Conservation (phyloP, 768 basidiomycete genomes). For the Amanita thiersii region DNA sequence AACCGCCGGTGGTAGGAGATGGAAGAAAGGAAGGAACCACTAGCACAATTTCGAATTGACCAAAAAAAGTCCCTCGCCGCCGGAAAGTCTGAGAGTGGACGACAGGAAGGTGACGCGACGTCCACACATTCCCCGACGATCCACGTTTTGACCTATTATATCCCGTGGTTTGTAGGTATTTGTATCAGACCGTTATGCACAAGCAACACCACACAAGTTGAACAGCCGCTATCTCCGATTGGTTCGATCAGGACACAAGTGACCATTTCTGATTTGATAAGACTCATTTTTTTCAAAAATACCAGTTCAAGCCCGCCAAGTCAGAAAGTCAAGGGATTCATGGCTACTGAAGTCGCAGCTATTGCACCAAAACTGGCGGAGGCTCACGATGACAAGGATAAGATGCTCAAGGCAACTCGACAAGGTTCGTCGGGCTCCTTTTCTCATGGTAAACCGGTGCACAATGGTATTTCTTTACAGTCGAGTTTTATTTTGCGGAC, state of each 20-base stretch:
- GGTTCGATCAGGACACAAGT: not conserved
- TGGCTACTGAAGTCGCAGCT: slow-evolving; percentile 2
- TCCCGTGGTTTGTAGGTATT: too few species aligned
- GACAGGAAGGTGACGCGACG: too few species aligned
- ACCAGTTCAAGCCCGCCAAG: not conserved
- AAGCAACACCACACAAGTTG: too few species aligned
- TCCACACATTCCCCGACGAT: too few species aligned
- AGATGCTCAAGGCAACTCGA: slow-evolving; percentile 40
- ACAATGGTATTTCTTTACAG: slow-evolving; percentile 28
- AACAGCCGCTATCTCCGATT: slow-evolving; percentile 1
- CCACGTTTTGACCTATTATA: too few species aligned
- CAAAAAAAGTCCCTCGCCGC: too few species aligned
- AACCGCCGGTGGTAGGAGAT: too few species aligned
- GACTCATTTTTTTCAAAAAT: too few species aligned
- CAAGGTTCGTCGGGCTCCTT: slow-evolving; percentile 37
- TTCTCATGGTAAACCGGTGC: not conserved
- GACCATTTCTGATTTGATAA: not conserved
- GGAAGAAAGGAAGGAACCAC: too few species aligned
- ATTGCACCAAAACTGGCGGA: not conserved
- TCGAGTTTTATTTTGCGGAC: slow-evolving; percentile 96
- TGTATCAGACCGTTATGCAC: too few species aligned
- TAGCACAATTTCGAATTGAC: too few species aligned
- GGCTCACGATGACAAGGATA: slow-evolving; percentile 28
- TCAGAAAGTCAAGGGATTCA: not conserved
- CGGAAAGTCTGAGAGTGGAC: too few species aligned